A percentile compares a stretch with the other conserved stretches of the same genome.
phyloP scores from a whole-genome alignment of 2,329 filamentous ascomycete species.

The Xylariaceae sp. region DNA sequence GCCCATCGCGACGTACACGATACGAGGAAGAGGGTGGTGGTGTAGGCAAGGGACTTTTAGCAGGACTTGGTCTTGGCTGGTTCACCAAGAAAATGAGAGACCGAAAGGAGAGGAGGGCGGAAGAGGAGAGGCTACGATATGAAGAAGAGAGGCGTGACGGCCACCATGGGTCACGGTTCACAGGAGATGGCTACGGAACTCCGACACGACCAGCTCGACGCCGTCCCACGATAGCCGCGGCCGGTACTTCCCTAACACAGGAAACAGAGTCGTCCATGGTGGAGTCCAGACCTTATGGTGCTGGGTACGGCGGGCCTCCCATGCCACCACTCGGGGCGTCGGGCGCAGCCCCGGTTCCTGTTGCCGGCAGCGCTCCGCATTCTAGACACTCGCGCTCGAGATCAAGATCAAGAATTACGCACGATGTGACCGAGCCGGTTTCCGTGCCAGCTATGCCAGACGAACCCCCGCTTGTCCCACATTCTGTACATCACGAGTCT shows the following conservation, averaged over 20 bases:
- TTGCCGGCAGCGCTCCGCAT: slow-evolving; percentile 14
- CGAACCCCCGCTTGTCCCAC: slow-evolving; percentile 44
- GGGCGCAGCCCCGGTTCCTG: slow-evolving; percentile 11
- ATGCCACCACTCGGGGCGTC: slow-evolving; percentile 34
- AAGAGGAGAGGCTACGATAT: slow-evolving; percentile 43
- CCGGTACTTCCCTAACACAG: slow-evolving; percentile 24
- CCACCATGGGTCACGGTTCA: slow-evolving; percentile 59
- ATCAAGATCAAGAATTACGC: slow-evolving; percentile 37
- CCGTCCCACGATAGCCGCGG: slow-evolving; percentile 23
- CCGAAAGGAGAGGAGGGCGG: slow-evolving; percentile 45
- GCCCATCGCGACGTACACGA: slow-evolving; percentile 54
- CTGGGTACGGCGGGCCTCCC: slow-evolving; percentile 27
- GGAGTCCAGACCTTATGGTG: slow-evolving; percentile 33
- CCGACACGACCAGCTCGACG: slow-evolving; percentile 34
- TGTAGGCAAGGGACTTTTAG: slow-evolving; percentile 54
- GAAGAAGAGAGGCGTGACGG: slow-evolving; percentile 54
- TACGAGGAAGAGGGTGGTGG: slow-evolving; percentile 38
- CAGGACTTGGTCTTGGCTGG: slow-evolving; percentile 64
- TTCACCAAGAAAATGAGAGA: slow-evolving; percentile 62
- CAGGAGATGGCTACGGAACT: slow-evolving; percentile 61
- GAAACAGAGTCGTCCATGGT: slow-evolving; percentile 34
- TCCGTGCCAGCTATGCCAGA: slow-evolving; percentile 52
- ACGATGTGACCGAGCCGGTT: slow-evolving; percentile 23
- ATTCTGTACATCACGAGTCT: slow-evolving; percentile 32
- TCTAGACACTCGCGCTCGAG: slow-evolving; percentile 7